These are phyloP conservation scores for Carex pumila DNA, from an alignment of 176 grass and related monocot genomes.

Conservation along the genomic window DNA sequence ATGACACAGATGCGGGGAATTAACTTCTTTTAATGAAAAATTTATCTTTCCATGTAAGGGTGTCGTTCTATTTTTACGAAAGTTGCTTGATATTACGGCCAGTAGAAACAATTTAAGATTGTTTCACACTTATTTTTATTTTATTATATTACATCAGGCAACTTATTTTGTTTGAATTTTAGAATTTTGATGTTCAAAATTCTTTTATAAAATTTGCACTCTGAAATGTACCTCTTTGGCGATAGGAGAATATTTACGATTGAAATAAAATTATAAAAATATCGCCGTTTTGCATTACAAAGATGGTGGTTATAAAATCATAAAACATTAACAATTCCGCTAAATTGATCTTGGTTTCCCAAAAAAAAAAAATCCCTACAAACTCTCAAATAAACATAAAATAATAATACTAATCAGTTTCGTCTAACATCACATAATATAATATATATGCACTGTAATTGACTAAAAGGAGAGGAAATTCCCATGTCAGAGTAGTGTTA, in stretches of 20 bases:
- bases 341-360: not conserved
- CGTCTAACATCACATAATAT: not conserved
- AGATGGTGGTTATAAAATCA: not conserved
- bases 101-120: too few relatives aligned
- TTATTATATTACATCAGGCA: too few relatives aligned
- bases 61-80: too few relatives aligned
- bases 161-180: too few relatives aligned
- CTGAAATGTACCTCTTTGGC: too few relatives aligned
- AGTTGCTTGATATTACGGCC: too few relatives aligned
- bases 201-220: too few relatives aligned
- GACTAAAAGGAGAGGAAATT: not conserved
- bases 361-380: not conserved
- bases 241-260: not conserved
- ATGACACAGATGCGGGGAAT: too few relatives aligned
- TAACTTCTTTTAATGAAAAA: too few relatives aligned
- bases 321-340: not conserved
- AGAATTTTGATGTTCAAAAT: too few relatives aligned
- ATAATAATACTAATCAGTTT: not conserved
- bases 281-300: not conserved
- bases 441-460: not conserved
- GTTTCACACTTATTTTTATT: too few relatives aligned
- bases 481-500: not conserved
- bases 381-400: not conserved
- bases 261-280: not conserved
- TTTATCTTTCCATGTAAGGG: too few relatives aligned